Evolutionary conservation across 2,329 filamentous ascomycete genomes (phyloP), one percentile per base, ranked within the genome.

Genomic region (Fusarium mangiferae): DNA sequence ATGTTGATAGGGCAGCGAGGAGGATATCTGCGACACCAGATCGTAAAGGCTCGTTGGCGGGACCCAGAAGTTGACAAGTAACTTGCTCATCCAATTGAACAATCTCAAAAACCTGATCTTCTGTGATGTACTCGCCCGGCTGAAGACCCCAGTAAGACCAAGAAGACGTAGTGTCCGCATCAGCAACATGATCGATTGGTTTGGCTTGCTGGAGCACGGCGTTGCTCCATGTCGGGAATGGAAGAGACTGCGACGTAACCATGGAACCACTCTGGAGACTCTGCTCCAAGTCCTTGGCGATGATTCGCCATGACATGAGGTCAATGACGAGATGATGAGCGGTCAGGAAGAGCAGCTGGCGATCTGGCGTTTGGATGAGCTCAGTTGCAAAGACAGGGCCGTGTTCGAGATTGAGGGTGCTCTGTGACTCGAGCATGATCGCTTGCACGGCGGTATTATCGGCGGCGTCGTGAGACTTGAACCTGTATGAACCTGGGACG

Each of bases 101-200:
- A 12, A 22, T 51, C 20, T 59, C 56, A 17, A 59, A 59, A 6
- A 51, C 10, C 12, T 59, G 56, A 24, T 51, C 56, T 18, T 59
- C 42, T 2, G 56, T 51, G 22, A 51, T 28, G 12, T 59, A 51
- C 12, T 38, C 14, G 0, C 42, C 42, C 0, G 33, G 33, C 22
- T 59, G 24, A 4, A 59, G 24, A 11, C 56, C 56, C 56, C 56
- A 51, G 2, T 59, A 59, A 9, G 42, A 22, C 56, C 42, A 51
- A 8, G 35, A 55, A 3, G 14, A 24, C 0, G 20, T 0, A 1
- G 0, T 1, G 2, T 28, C 11, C 6, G 11, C 3, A 7, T n/a
- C 20, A 13, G 4, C 0, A 3, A 8, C 4, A 1, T 3, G 0
- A 3, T 30, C 30, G 18, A 48, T 3, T 13, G 42, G 20, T 14